Evolutionary conservation across 768 basidiomycete species (phyloP).

Genomic region (Phaffia australis): DNA sequence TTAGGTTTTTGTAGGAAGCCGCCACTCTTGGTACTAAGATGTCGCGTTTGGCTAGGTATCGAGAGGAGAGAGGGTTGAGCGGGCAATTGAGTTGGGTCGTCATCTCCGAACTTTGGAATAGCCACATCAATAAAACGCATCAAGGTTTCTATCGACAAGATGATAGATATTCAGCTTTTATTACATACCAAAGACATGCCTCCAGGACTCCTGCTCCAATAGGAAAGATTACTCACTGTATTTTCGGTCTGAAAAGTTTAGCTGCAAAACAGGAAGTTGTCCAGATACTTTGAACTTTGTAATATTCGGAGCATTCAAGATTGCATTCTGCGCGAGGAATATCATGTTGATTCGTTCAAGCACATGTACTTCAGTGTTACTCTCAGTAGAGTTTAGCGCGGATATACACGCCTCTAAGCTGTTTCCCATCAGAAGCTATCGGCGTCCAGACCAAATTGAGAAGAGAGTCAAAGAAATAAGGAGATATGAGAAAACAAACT

Average conservation of each 20-base stretch:
- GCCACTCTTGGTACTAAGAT: conserved; percentile 32
- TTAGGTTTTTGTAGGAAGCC: conserved; percentile 28
- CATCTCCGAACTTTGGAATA: conserved; percentile 64
- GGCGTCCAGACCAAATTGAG: neutral
- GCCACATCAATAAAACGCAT: conserved; percentile 87
- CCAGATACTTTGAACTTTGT: conserved; percentile 85
- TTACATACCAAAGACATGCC: neutral
- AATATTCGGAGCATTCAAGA: conserved; percentile 68
- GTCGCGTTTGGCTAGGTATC: neutral
- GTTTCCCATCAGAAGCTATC: conserved; percentile 77
- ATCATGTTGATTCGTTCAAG: conserved; percentile 85
- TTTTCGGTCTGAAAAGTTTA: conserved; percentile 50
- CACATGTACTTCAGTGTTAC: conserved; percentile 59
- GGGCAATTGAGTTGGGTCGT: conserved; percentile 15
- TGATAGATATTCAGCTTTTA: neutral
- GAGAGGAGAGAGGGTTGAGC: neutral
- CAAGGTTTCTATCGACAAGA: conserved; percentile 48
- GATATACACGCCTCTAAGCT: conserved; percentile 68
- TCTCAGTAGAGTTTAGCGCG: conserved; percentile 52
- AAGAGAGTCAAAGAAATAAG: conserved; percentile 18
- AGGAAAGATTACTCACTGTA: conserved; percentile 32
- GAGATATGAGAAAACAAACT: neutral
- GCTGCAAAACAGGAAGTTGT: conserved; percentile 68
- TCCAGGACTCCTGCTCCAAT: neutral
- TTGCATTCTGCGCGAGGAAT: conserved; percentile 81